Evolutionary conservation across 768 basidiomycete genomes (phyloP), one percentile per base, ranked within the genome.

Genomic region (Suillus luteus): DNA sequence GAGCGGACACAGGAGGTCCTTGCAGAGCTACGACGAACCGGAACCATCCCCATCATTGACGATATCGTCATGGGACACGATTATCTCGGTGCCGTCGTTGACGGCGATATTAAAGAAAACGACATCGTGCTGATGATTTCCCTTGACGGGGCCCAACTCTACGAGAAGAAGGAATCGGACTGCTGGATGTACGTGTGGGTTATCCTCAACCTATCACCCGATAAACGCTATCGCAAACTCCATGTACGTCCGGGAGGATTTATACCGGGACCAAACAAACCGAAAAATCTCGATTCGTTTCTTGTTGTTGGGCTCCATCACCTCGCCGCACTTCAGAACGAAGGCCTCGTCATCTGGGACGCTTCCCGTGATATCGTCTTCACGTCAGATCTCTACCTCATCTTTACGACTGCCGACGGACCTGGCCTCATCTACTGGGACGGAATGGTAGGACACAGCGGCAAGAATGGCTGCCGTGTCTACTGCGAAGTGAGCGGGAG

Each of bases 101-200:
- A 15, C 0, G 65, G 67, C 0, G 51, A 67, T 1, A 70, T 81
- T 44, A 60, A 58, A 8, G 31, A 61, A 3, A 51, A 78, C 10
- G 77, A 83, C 60, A 76, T 73, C 0, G 61, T 79, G 0, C 64
- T 83, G 0, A 64, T 75, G 48, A 64, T 79, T 11, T 78, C 79
- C 0, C 63, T 79, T 0, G 80, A 82, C 65, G 77, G 82, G 9
- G 78, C 78, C 0, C 81, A 83, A 63, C 74, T 83, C 0, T 82
- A 81, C 61, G 65, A 67, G 17, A 72, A 72, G 65, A 82, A 82
- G 65, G 60, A 71, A 27, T 83, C 80, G 0, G 80, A 82, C 48
- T 74, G 71, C 19, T 81, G 79, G 81, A 79, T 82, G 7, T 75
- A 65, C 22, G 75, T 82, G 4, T 61, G 60, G 60, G 60, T 78